Evolutionary conservation across 1,139 yeast genomes (phyloP), one percentile per base, ranked within the genome.

Genomic region (Scheffersomyces stambukii): DNA sequence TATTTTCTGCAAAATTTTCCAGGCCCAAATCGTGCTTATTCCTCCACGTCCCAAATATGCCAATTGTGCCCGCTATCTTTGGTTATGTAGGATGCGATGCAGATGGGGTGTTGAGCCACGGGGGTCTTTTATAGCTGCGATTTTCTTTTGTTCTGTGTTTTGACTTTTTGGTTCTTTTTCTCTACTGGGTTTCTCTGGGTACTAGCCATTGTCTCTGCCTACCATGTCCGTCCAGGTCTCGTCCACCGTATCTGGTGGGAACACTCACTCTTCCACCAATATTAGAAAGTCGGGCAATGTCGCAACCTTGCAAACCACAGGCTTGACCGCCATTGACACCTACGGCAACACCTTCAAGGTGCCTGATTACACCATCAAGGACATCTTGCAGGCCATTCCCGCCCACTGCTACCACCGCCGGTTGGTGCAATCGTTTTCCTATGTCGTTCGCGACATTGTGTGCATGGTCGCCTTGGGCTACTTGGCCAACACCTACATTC

Each of bases 361-460:
- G 6, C 83, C 84, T 7, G 81, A 77, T 48, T 77, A 56, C 53
- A 53, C 79, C 35, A 77, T 78, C 47, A 76, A 75, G 60, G 80
- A 77, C 30, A 70, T 78, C 30, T 58, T 78, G 31, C 53, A 61
- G 23, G 78, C 76, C 25, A 77, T 78, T 46, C 85, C 85, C 29
- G 54, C 70, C 29, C 74, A 75, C 45, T 77, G 83, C 45, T 77
- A 75, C 53, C 70, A 77, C 41, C 65, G 83, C 48, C 62, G 69
- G 30, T 51, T 75, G 32, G 42, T 57, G 24, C 52, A 56, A 25
- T 75, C 81, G 3, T 54, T 78, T 38, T 66, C 59, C 35, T 78
- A 76, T 44, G 81, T 77, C 9, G 64, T 64, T 30, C 64, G 85
- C 44, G 85, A 78, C 45, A 68, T 77, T 32, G 46, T 52, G 13